A percentile compares a stretch with the other conserved stretches of the same genome.
Evolutionary conservation across 169 alveolate genomes (phyloP).

Genomic region (Perkinsus olseni): DNA sequence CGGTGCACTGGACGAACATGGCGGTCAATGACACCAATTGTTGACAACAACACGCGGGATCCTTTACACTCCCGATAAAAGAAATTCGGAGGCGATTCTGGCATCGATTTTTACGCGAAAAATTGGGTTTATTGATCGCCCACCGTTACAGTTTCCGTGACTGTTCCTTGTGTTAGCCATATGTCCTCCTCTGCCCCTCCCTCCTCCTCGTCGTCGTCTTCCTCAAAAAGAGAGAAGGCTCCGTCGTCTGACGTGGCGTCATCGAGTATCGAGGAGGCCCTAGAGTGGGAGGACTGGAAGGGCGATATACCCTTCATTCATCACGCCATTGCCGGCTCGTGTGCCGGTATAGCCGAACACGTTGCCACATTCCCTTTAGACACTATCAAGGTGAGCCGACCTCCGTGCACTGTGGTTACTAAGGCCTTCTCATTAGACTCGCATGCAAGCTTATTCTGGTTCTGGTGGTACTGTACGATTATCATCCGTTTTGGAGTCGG

Average conservation of each 20-base stretch:
- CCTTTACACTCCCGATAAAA: no score
- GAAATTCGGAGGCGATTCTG: no score
- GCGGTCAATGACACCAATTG: no score
- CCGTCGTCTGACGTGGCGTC: neutral
- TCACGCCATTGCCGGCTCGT: conserved; percentile 90
- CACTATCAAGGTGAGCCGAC: conserved; percentile 67
- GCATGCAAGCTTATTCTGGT: conserved; percentile 10
- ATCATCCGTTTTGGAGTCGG: neutral
- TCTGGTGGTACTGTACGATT: conserved; percentile 16
- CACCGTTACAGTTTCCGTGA: neutral
- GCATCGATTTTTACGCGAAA: no score
- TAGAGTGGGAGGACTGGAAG: conserved; percentile 40
- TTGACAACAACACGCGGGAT: no score
- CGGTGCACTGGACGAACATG: no score
- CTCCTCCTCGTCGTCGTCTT: neutral
- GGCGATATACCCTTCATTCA: conserved; percentile 80
- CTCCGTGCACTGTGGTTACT: conserved; percentile 52
- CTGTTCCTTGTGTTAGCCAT: neutral
- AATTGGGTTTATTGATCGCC: no score
- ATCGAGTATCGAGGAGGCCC: neutral
- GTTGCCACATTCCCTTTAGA: conserved; percentile 89
- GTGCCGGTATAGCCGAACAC: conserved; percentile 97
- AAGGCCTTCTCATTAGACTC: neutral
- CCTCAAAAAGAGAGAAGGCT: neutral
- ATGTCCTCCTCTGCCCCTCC: neutral